Base-by-base conservation (phyloP, 768 basidiomycete genomes). In the Termitomyces sp. region DNA sequence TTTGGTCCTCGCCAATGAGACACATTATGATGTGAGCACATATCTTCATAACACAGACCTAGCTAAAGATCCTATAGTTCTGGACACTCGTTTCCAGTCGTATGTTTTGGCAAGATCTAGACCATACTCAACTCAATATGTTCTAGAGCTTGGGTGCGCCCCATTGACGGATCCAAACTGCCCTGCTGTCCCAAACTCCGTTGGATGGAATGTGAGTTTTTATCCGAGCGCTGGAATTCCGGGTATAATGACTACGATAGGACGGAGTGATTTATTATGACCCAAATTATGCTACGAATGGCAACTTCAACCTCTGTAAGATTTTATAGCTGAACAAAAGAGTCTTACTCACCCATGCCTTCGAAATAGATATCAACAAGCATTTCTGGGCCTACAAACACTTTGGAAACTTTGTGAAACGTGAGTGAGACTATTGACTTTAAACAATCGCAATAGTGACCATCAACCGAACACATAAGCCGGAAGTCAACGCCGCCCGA, bases 381-480 rank as follows among this genome's bases (percentile, higher is more conserved):
- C 73, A 74, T 33, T 75, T 71, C 52, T 75, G 70, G 71, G 64
- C 70, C 11, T 74, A 68, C 60, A 75, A 75, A 54, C 73, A 75
- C 50, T 74, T 75, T 35, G 71, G 73, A 0, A 73, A 74, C 58
- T 75, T 74, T 47, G 69, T 75, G 15, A 73, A 72, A 65, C 72
- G 73, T 74, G 53, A 57, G 71, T 51, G 4, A n/a, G 57, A 26
- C 5, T n/a, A 2, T 37, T 38, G 3, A 17, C 5, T 15, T 11
- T 2, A 2, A 9, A 40, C n/a, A 17, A 15, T 5, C 3, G 23
- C 35, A 31, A 53, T 12, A 26, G 31, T 45, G n/a, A 41, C 26
- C 7, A 48, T 43, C 28, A 26, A 52, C 9, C 7, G 19, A 33
- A 41, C 30, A 48, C 10, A 23, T 5, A 48, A 73, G 73, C 73